Conservation (phyloP, 148 eudicot species). For the Rhododendron molle region DNA sequence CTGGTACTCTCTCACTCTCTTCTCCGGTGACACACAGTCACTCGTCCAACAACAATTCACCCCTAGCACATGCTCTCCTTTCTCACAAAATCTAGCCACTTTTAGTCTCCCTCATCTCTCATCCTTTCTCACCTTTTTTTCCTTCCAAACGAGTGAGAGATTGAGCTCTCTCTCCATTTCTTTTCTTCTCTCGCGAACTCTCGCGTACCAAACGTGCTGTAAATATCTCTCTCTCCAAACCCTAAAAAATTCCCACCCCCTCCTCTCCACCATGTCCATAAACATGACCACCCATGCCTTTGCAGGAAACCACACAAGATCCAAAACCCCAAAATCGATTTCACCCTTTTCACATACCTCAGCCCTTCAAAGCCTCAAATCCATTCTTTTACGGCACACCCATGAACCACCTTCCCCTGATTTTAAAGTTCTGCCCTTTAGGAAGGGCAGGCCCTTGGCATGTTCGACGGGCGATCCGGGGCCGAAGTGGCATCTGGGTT, state of each 20-base stretch:
- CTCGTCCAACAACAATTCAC: too few relatives aligned
- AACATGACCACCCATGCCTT: conserved; percentile 59
- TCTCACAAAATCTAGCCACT: too few relatives aligned
- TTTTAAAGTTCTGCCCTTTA: conserved; percentile 72
- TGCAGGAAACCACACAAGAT: conserved; percentile 65
- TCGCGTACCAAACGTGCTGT: too few relatives aligned
- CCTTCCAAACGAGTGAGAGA: too few relatives aligned
- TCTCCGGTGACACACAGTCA: too few relatives aligned
- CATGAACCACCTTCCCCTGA: conserved; percentile 40
- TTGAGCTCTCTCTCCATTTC: too few relatives aligned
- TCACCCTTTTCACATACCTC: conserved; percentile 54
- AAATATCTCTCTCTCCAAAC: conserved; percentile 24
- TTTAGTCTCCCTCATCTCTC: too few relatives aligned
- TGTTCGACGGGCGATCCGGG: conserved; percentile 26
- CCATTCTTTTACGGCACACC: conserved; percentile 33
- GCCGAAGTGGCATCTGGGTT: conserved; percentile 82
- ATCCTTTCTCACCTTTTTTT: too few relatives aligned
- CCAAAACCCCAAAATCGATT: conserved; percentile 59
- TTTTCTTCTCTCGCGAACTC: too few relatives aligned
- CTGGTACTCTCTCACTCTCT: too few relatives aligned
- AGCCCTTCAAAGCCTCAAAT: conserved; percentile 57
- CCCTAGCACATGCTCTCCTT: too few relatives aligned
- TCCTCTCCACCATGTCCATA: conserved; percentile 43
- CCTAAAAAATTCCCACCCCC: conserved; percentile 8
- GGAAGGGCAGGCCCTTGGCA: conserved; percentile 76